Evolutionary conservation across 441 rosid genomes (phyloP).

Genomic region (Croton setiger): DNA sequence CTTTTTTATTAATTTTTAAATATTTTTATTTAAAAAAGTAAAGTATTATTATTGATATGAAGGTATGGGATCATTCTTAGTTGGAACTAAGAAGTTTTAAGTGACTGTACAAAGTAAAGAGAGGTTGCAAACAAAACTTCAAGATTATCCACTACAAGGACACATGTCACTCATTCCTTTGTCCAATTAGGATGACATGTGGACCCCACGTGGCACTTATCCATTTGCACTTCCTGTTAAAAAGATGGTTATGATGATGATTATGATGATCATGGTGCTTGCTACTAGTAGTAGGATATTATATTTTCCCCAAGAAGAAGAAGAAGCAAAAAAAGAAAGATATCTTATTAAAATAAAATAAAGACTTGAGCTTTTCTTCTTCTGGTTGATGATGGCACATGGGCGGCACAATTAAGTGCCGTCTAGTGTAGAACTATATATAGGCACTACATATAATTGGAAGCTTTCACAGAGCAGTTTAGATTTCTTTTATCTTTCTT

Average conservation of each 20-base stretch:
- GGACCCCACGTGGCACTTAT: conserved; percentile 53
- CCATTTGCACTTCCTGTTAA: conserved; percentile 27
- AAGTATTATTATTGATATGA: too few relatives aligned
- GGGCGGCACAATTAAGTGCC: conserved; percentile 35
- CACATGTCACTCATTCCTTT: conserved; percentile 11
- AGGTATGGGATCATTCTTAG: neutral
- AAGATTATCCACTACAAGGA: conserved; percentile 24
- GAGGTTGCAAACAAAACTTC: conserved; percentile 7
- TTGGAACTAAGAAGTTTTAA: neutral
- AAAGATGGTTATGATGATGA: neutral
- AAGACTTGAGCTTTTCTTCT: conserved; percentile 3
- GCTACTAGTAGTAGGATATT: neutral
- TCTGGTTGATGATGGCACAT: conserved; percentile 30
- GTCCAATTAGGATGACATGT: conserved; percentile 34
- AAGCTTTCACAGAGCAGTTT: conserved; percentile 1
- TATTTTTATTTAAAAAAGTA: too few relatives aligned
- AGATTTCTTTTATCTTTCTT: neutral
- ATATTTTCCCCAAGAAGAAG: neutral
- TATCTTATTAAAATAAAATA: conserved; percentile 6
- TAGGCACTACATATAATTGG: neutral
- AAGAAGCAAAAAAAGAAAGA: neutral
- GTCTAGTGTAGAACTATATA: conserved; percentile 5
- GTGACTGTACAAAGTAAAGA: conserved; percentile 19
- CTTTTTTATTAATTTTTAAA: too few relatives aligned
- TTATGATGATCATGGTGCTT: neutral